A percentile compares a stretch with the other conserved stretches of the same genome.
Evolutionary conservation across 768 basidiomycete genomes (phyloP).

Genomic region (Amanita exitialis): DNA sequence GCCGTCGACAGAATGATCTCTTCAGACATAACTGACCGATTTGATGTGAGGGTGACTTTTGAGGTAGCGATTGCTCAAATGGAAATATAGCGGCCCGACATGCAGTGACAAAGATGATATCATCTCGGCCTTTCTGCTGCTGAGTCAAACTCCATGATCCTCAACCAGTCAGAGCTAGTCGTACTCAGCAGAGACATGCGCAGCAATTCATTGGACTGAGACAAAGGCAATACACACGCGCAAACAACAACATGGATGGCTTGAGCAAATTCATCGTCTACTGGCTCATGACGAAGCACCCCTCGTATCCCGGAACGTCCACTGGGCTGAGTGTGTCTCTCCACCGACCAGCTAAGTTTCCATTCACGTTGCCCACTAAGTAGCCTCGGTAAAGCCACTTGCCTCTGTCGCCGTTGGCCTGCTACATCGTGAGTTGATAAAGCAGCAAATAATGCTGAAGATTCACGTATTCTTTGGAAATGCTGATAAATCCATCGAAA

Average conservation of each 20-base stretch:
- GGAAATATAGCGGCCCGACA: neutral
- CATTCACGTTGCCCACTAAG: slow-evolving; percentile 57
- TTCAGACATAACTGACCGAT: slow-evolving; percentile 13
- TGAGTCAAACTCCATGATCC: too few relatives aligned
- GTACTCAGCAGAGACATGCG: neutral
- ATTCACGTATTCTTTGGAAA: slow-evolving; percentile 80
- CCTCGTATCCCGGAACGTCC: slow-evolving; percentile 68
- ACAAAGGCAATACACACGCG: neutral
- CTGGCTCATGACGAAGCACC: slow-evolving; percentile 74
- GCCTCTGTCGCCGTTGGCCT: slow-evolving; percentile 68
- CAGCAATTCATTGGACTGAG: neutral
- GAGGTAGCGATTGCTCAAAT: too few relatives aligned
- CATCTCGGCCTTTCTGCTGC: neutral
- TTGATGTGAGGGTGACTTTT: neutral
- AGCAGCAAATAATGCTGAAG: slow-evolving; percentile 5
- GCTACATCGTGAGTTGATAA: neutral
- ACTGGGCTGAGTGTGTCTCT: slow-evolving; percentile 68
- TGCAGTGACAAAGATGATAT: neutral
- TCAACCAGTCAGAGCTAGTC: too few relatives aligned
- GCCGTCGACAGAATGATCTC: slow-evolving; percentile 27
- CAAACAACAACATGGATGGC: neutral
- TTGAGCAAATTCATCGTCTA: slow-evolving; percentile 20
- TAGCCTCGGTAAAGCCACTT: slow-evolving; percentile 85
- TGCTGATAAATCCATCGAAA: slow-evolving; percentile 69
- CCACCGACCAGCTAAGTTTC: slow-evolving; percentile 78